Evolutionary conservation across 768 basidiomycete genomes (phyloP), one percentile per base, ranked within the genome.

Genomic region (Tylopilus subfusipes): DNA sequence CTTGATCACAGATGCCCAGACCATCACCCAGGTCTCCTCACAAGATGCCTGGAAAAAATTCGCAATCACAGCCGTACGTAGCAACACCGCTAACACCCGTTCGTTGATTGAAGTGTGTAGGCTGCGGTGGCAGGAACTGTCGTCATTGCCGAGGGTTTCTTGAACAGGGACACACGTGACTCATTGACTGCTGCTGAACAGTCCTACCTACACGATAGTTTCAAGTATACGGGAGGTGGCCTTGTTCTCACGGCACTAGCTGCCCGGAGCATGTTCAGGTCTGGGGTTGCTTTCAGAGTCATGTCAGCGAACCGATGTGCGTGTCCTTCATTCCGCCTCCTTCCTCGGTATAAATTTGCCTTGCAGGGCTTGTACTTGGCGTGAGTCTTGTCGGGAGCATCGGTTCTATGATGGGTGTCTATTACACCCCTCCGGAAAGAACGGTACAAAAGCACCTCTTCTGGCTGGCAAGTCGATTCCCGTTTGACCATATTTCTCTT

Each of bases 271-370:
- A 75, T 93, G 73, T 92, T 90, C 72, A 80, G 71, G 59, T 81
- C 81, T 51, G 85, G 90, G 2, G 65, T 80, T 44, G 82, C 84
- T 3, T 83, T 83, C 72, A 80, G 85, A 52, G 75, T 93, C 50
- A 90, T 93, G 90, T 72, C 86, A 0, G 82, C 89, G 14, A 93
- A 92, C 69, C 91, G 91, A 55, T 93, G 90, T 85, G 60, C 55
- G 82, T 53, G 40, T 38, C 16, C 36, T n/a, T 19, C 19, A 27
- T 40, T 11, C 5, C 36, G 12, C 3, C 16, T 30, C 31, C 16
- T 46, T 36, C 19, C 52, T 40, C 1, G 11, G 19, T n/a, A 27
- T 62, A 34, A 36, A 19, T 38, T 27, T n/a, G 48, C 42, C 29
- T 40, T 48, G 6, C 33, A 88, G 86, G 87, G 91, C 74, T 88